These are phyloP conservation scores for Naegleria gruberi DNA, from an alignment of 208 protist genomes.

Conservation along the genomic window DNA sequence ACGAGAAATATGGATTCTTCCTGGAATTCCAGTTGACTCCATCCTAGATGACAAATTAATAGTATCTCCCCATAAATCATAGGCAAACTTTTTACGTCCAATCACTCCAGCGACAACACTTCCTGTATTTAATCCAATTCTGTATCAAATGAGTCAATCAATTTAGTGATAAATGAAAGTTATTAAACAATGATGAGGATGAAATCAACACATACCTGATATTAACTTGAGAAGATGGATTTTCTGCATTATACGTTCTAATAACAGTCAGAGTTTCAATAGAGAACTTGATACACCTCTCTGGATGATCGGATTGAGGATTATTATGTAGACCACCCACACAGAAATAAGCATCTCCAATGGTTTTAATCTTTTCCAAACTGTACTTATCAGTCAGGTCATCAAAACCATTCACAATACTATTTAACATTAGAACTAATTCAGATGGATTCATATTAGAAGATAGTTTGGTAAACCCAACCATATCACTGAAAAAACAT, in stretches of 20 bases:
- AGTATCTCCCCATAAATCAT: neutral
- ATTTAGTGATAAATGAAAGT: too few relatives aligned
- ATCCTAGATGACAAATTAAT: neutral
- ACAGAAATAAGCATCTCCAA: neutral
- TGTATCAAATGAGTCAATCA: too few relatives aligned
- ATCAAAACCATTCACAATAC: slow-evolving; percentile 18
- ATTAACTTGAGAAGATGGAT: neutral
- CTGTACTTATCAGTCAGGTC: neutral
- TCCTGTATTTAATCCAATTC: neutral
- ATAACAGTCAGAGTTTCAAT: neutral
- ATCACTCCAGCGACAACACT: neutral
- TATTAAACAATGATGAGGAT: too few relatives aligned
- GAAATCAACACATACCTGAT: too few relatives aligned
- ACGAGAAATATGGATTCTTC: neutral
- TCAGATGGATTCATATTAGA: slow-evolving; percentile 2
- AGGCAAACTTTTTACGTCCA: neutral
- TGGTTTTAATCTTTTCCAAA: slow-evolving; percentile 31
- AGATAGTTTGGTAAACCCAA: slow-evolving; percentile 21
- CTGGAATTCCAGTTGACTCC: neutral
- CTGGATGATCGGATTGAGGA: neutral
- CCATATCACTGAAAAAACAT: slow-evolving; percentile 23
- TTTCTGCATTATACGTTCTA: neutral
- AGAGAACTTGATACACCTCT: neutral
- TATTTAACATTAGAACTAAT: neutral
- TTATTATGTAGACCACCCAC: neutral